Base-by-base conservation (phyloP, 768 basidiomycete genomes). In the Xerocomellus dryophilus region DNA sequence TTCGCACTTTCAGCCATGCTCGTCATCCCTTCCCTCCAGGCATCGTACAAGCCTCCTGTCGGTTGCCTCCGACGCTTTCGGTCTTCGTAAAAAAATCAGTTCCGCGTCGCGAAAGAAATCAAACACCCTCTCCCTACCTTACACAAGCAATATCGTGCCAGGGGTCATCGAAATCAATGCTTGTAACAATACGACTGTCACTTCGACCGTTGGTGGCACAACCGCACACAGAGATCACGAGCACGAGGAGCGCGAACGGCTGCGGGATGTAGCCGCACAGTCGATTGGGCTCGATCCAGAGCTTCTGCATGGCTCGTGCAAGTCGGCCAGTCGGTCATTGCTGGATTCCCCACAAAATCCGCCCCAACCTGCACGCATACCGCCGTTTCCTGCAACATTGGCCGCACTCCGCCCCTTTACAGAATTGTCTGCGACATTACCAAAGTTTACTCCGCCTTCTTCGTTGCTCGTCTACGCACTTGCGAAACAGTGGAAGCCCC, bases 131-230 rank as follows among this genome's bases (percentile, higher is more conserved):
- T 66, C 69, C 51, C 59, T 51, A 20, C 47, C 63, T 15, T 51
- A 69, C 34, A 61, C 75, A n/a, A 70, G 65, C 48, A 75, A 76
- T 20, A 67, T 85, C 39, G 71, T 86, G 47, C 81, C 86, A 17
- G 86, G 81, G 36, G 85, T 90, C 46, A 86, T 91, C 52, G 88
- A 91, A 66, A 89, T 91, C 46, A 77, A 71, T 43, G 81, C 81
- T 9, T 74, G 69, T 71, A 53, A 63, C 48, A 56, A 61, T 53
- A 48, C 58, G 1, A 54, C 55, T 1, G 23, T 63, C 48, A 57
- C 65, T 23, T 44, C 67, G 5, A 46, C 54, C 0, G 4, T 61
- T 3, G 43, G 71, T 43, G 72, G 75, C 4, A 39, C 63, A 18
- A 50, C 45, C 8, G 27, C 64, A 3, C 60, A 64, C 48, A 57